Conservation (phyloP, 2,329 filamentous ascomycete genomes). For the Ophioceras dolichostomum region DNA sequence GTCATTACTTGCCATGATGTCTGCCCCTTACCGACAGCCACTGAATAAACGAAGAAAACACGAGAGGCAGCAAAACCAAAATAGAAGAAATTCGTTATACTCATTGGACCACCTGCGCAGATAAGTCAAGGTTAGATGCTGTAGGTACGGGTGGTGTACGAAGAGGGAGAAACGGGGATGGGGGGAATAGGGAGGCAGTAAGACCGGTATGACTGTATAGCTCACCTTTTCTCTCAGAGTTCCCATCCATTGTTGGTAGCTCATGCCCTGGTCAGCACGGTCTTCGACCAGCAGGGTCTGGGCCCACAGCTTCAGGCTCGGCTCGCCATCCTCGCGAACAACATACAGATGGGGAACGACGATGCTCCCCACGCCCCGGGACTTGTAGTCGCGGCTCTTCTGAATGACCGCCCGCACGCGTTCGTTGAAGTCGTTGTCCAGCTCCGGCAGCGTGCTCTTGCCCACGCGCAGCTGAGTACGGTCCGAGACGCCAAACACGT, state of each 20-base stretch:
- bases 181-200: background rate
- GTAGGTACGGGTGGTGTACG: background rate
- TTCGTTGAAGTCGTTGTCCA: slow-evolving; percentile 96
- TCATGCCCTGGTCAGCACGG: slow-evolving; percentile 84
- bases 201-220: too few relatives aligned
- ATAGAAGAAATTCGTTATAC: too few relatives aligned
- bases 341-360: slow-evolving; percentile 87
- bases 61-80: too few relatives aligned
- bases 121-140: background rate
- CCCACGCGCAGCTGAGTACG: slow-evolving; percentile 78
- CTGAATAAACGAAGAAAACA: too few relatives aligned
- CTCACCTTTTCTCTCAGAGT: slow-evolving; percentile 84
- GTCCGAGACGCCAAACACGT: slow-evolving; percentile 85
- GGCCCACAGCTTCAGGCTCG: slow-evolving; percentile 89
- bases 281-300: slow-evolving; percentile 94
- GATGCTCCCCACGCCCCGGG: slow-evolving; percentile 84
- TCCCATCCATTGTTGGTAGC: slow-evolving; percentile 87
- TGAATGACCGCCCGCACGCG: slow-evolving; percentile 78
- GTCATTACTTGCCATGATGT: too few relatives aligned
- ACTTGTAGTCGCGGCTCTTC: slow-evolving; percentile 81
- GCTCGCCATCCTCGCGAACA: slow-evolving; percentile 90
- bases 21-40: too few relatives aligned
- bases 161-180: too few relatives aligned
- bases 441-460: slow-evolving; percentile 73
- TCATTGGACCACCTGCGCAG: slow-evolving; percentile 21